A percentile compares a stretch with the other conserved stretches of the same genome.
Evolutionary conservation across 768 basidiomycete genomes (phyloP).

Genomic region (Panellus pusillus): DNA sequence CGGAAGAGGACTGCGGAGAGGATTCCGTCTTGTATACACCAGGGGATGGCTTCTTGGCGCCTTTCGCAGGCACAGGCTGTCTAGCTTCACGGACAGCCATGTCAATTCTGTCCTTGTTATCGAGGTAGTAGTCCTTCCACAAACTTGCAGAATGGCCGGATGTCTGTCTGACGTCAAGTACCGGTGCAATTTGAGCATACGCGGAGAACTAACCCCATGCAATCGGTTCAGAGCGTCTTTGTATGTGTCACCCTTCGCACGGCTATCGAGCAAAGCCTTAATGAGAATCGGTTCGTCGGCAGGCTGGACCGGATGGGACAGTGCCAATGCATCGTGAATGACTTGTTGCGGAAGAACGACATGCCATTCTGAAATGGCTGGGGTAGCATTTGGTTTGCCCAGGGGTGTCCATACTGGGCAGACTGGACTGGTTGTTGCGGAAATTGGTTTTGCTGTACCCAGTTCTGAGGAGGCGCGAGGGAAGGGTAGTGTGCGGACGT

Average conservation of each 20-base stretch:
- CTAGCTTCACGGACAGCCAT: conserved; percentile 25
- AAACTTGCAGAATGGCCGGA: conserved; percentile 56
- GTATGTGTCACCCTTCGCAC: conserved; percentile 48
- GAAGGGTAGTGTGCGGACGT: neutral
- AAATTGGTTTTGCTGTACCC: conserved; percentile 20
- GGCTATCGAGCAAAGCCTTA: conserved; percentile 43
- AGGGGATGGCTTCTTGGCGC: conserved; percentile 21
- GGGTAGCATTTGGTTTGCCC: conserved; percentile 35
- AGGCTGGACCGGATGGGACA: conserved; percentile 53
- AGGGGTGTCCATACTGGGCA: conserved; percentile 31
- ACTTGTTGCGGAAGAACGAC: conserved; percentile 51
- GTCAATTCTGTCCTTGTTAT: conserved; percentile 64
- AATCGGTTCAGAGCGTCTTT: conserved; percentile 66
- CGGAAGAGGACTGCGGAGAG: conserved; percentile 20
- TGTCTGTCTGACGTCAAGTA: conserved; percentile 33
- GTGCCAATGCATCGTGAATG: conserved; percentile 53
- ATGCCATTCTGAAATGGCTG: conserved; percentile 23
- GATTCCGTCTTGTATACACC: conserved; percentile 22
- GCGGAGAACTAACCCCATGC: conserved; percentile 53
- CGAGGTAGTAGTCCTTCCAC: conserved; percentile 83
- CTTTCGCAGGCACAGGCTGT: conserved; percentile 19
- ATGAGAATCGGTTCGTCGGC: conserved; percentile 63
- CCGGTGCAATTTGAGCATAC: neutral
- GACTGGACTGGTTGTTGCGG: conserved; percentile 31
- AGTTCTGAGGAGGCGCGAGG: conserved; percentile 10